These are phyloP conservation scores for Cinnamomum micranthum DNA, from an alignment of 164 flowering plant species.

Conservation along the genomic window DNA sequence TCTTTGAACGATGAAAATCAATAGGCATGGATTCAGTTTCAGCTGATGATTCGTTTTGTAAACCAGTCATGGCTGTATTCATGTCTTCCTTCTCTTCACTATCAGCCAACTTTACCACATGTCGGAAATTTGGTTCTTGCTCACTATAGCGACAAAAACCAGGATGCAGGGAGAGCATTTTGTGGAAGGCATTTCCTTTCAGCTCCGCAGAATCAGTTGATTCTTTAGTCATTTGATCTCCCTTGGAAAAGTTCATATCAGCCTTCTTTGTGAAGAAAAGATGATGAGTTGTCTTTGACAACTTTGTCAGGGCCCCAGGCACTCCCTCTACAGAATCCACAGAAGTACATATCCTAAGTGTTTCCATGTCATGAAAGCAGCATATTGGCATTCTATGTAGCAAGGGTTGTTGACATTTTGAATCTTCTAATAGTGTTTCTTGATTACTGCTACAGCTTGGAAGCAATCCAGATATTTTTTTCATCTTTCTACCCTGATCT, in stretches of 20 bases:
- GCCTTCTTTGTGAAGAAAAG: conserved; percentile 35
- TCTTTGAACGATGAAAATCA: conserved; percentile 23
- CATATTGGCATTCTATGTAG: conserved; percentile 16
- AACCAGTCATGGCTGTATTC: conserved; percentile 16
- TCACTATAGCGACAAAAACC: conserved; percentile 17
- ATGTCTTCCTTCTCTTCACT: conserved; percentile 34
- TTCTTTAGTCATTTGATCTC: conserved; percentile 27
- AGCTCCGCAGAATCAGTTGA: conserved; percentile 24
- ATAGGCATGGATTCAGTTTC: conserved; percentile 58
- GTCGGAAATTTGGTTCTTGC: conserved; percentile 34
- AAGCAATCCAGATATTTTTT: conserved; percentile 18
- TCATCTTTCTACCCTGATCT: conserved; percentile 17
- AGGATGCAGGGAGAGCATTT: conserved; percentile 25
- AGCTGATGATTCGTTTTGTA: conserved; percentile 56
- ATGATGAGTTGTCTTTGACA: conserved; percentile 48
- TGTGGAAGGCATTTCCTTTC: conserved; percentile 28
- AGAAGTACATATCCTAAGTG: conserved; percentile 27
- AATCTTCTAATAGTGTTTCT: conserved; percentile 11
- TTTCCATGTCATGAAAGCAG: conserved; percentile 21
- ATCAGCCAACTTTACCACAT: conserved; percentile 28
- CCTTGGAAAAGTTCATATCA: conserved; percentile 31
- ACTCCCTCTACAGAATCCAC: conserved; percentile 33
- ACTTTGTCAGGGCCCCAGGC: conserved; percentile 29
- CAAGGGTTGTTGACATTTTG: conserved; percentile 9
- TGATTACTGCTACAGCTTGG: conserved; percentile 14